Percentiles rank a stretch among this genome's conserved stretches.
Evolutionary conservation across 495 filamentous ascomycete genomes (phyloP).

Genomic region (Hypoxylon trugodes): DNA sequence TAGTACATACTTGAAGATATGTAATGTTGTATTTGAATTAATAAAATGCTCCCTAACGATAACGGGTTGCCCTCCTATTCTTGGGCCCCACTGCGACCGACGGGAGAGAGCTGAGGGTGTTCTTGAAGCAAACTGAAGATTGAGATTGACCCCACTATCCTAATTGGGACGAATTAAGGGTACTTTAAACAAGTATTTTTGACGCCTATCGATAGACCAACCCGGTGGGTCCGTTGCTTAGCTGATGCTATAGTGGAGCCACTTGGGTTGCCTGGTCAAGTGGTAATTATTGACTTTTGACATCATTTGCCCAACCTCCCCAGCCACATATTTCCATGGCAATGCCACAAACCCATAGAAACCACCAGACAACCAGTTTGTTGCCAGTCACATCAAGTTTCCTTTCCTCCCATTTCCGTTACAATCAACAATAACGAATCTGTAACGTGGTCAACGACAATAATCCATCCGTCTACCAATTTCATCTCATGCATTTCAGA

Average conservation of each 20-base stretch:
- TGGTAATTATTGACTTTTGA: constrained; percentile 42
- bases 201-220: constrained; percentile 2
- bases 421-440: too few relatives aligned
- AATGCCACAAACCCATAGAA: constrained; percentile 32
- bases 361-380: constrained; percentile 35
- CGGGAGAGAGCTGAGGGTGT: neutral
- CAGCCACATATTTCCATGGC: constrained; percentile 33
- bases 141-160: constrained; percentile 7
- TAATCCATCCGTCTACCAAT: too few relatives aligned
- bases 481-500: constrained; percentile 15
- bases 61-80: too few relatives aligned
- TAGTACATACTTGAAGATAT: too few relatives aligned
- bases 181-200: neutral
- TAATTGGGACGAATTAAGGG: constrained; percentile 10
- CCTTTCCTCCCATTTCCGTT: constrained; percentile 1
- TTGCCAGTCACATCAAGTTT: neutral
- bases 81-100: constrained; percentile 6
- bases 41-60: too few relatives aligned
- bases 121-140: neutral
- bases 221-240: too few relatives aligned
- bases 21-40: too few relatives aligned
- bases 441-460: too few relatives aligned
- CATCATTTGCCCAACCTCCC: constrained; percentile 39
- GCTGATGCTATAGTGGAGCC: constrained; percentile 15
- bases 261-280: constrained; percentile 41